Conservation (phyloP, 805 yeast species). For the Candida qinlingensis region DNA sequence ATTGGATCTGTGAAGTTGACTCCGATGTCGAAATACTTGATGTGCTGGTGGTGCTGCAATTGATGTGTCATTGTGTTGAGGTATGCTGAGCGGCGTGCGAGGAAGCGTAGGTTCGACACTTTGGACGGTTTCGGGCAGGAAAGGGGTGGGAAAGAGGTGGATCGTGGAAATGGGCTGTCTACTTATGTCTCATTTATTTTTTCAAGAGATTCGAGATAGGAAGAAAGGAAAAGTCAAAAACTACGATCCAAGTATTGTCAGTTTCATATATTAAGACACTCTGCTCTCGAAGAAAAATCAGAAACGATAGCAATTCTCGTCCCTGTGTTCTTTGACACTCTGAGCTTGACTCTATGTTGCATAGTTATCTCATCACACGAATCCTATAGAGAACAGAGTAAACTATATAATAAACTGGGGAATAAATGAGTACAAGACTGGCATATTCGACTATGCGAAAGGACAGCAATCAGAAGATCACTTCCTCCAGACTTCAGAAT, state of each 20-base stretch:
- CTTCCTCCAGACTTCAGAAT: conserved; percentile 14
- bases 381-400: not conserved
- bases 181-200: not conserved
- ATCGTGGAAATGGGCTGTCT: not conserved
- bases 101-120: not conserved
- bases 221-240: too few species aligned
- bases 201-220: not conserved
- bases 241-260: too few species aligned
- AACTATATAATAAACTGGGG: not conserved
- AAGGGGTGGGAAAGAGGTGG: not conserved
- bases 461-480: conserved; percentile 16
- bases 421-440: conserved; percentile 33
- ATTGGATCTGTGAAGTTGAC: conserved; percentile 85
- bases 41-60: not conserved
- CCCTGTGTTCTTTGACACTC: conserved; percentile 48
- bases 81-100: not conserved
- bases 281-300: conserved; percentile 9
- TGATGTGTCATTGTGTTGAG: not conserved
- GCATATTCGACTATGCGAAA: conserved; percentile 62
- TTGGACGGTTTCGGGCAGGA: not conserved
- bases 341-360: conserved; percentile 92
- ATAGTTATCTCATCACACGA: conserved; percentile 66
- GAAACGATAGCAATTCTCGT: conserved; percentile 60
- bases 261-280: too few species aligned
- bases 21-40: conserved; percentile 39